Conservation (phyloP, 805 yeast species). For the Lachancea thermotolerans region DNA sequence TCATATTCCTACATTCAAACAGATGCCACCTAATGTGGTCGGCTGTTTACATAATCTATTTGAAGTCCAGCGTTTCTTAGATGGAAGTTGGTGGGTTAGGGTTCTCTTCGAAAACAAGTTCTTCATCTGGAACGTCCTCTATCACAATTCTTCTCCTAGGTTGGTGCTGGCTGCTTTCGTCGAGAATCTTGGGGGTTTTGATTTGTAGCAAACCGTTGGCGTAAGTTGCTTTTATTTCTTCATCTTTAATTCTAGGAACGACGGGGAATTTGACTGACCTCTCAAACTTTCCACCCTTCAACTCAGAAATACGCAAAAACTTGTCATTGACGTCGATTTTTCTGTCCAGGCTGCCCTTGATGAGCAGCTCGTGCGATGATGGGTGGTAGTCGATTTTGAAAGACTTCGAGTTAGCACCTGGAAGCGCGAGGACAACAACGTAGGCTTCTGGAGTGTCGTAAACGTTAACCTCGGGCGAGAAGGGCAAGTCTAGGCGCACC, state of each 20-base stretch:
- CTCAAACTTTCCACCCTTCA: constrained; percentile 51
- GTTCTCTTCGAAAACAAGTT: constrained; percentile 39
- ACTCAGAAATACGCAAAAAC: constrained; percentile 43
- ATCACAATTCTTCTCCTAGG: constrained; percentile 41
- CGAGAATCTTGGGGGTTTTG: constrained; percentile 40
- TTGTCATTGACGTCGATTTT: constrained; percentile 35
- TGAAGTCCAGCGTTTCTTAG: background rate
- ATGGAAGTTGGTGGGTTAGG: constrained; percentile 39
- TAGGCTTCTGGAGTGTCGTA: constrained; percentile 44
- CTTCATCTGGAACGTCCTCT: constrained; percentile 46
- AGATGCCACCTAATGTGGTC: no score
- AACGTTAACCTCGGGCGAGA: constrained; percentile 54
- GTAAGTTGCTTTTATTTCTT: constrained; percentile 46
- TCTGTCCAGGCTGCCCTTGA: constrained; percentile 44
- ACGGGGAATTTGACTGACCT: constrained; percentile 51
- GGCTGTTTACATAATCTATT: background rate
- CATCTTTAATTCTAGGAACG: constrained; percentile 46
- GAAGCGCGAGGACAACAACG: constrained; percentile 43
- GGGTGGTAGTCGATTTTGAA: constrained; percentile 56
- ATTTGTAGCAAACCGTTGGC: constrained; percentile 49
- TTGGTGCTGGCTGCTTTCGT: constrained; percentile 29
- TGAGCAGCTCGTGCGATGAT: constrained; percentile 44
- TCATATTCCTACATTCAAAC: no score
- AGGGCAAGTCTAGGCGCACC: constrained; percentile 37
- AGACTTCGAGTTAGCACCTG: constrained; percentile 51